phyloP scores from a whole-genome alignment of 2,329 filamentous ascomycete species.

The Helminthosporium solani region DNA sequence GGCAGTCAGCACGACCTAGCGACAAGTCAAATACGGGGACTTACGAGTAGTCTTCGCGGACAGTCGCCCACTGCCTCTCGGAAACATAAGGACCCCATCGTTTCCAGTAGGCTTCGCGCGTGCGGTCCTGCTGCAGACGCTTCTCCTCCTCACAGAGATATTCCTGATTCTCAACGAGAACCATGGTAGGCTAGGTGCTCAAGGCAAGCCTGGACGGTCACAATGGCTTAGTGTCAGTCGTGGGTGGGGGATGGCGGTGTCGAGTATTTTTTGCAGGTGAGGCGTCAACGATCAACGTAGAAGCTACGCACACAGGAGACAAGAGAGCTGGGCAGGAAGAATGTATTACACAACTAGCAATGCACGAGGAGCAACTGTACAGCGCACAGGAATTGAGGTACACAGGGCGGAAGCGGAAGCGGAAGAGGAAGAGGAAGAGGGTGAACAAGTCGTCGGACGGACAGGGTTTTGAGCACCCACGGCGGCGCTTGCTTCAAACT shows the following conservation, averaged over 20 bases:
- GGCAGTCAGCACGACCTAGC: neutral
- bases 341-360: conserved; percentile 5
- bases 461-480: conserved; percentile 4
- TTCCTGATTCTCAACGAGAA: conserved; percentile 83
- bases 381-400: conserved; percentile 6
- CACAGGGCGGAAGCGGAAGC: too few species aligned
- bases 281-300: conserved; percentile 6
- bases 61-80: conserved; percentile 94
- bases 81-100: conserved; percentile 94
- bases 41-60: conserved; percentile 87
- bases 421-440: conserved; percentile 11
- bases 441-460: conserved; percentile 2
- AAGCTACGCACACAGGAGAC: neutral
- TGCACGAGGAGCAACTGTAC: conserved; percentile 10
- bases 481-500: conserved; percentile 18
- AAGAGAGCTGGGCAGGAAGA: neutral
- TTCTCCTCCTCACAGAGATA: conserved; percentile 89
- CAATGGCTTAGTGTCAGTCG: neutral
- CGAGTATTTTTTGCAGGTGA: conserved; percentile 14
- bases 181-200: conserved; percentile 59
- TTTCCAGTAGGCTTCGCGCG: conserved; percentile 92
- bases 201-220: neutral
- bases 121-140: conserved; percentile 80
- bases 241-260: conserved; percentile 19
- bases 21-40: conserved; percentile 33